Percentiles rank a stretch among this genome's conserved stretches.
phyloP scores from a whole-genome alignment of 768 basidiomycete species.

The Leccinum rimulosum region DNA sequence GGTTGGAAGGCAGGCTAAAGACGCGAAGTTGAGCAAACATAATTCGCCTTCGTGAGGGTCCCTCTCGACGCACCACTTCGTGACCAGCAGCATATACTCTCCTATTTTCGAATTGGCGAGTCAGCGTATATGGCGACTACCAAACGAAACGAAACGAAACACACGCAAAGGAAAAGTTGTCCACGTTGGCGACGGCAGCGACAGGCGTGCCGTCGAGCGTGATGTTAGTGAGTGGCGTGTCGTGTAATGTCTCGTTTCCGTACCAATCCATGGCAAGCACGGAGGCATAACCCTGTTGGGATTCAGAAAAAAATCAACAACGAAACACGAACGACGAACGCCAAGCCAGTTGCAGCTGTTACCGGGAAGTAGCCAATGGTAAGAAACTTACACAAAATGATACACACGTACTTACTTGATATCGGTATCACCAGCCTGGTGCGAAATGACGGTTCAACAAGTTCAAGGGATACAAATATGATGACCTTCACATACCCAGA shows the following conservation, averaged over 20 bases:
- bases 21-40: neutral
- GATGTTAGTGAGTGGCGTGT: slow-evolving; percentile 49
- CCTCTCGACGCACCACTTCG: slow-evolving; percentile 49
- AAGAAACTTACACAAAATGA: neutral
- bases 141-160: slow-evolving; percentile 23
- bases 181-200: slow-evolving; percentile 61
- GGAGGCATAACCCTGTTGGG: slow-evolving; percentile 31
- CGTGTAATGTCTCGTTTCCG: slow-evolving; percentile 38
- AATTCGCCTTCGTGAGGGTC: neutral
- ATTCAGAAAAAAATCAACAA: neutral
- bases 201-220: slow-evolving; percentile 51
- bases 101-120: slow-evolving; percentile 26
- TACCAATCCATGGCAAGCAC: slow-evolving; percentile 48
- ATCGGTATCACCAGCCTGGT: slow-evolving; percentile 29
- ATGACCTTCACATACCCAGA: slow-evolving; percentile 34
- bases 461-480: neutral
- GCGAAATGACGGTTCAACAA: neutral
- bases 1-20: neutral
- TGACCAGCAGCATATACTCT: slow-evolving; percentile 59
- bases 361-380: neutral
- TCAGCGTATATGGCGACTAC: neutral
- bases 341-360: slow-evolving; percentile 25
- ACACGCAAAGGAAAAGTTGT: slow-evolving; percentile 66
- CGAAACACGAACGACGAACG: slow-evolving; percentile 28
- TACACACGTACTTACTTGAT: slow-evolving; percentile 18